A percentile compares a stretch with the other conserved stretches of the same genome.
phyloP scores from a whole-genome alignment of 129 eudicot species.

The sunflower (Helianthus annuus) region HanXRQr2.0-SUNRISE NC_035449.2:155317229-155317728 shows the following conservation, averaged over 20 bases:
- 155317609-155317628: too few species aligned
- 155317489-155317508: too few species aligned
- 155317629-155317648: too few species aligned
- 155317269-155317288: background rate
- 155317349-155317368: slow-evolving; percentile 28
- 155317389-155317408: slow-evolving; percentile 23
- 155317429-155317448: background rate
- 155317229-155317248: background rate
- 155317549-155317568: too few species aligned
- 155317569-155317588: too few species aligned
- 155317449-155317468: slow-evolving; percentile 18
- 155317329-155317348: slow-evolving; percentile 23
- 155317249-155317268: slow-evolving; percentile 1
- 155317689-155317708: too few species aligned
- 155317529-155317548: too few species aligned
- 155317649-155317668: too few species aligned
- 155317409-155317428: slow-evolving; percentile 24
- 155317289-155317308: slow-evolving; percentile 28
- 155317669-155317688: too few species aligned
- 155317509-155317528: too few species aligned
- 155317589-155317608: too few species aligned
- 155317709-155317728: too few species aligned
- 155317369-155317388: slow-evolving; percentile 27
- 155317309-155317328: slow-evolving; percentile 24
- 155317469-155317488: background rate